Base-by-base conservation (phyloP, 2,329 filamentous ascomycete species). In the Diaporthe citri region DNA sequence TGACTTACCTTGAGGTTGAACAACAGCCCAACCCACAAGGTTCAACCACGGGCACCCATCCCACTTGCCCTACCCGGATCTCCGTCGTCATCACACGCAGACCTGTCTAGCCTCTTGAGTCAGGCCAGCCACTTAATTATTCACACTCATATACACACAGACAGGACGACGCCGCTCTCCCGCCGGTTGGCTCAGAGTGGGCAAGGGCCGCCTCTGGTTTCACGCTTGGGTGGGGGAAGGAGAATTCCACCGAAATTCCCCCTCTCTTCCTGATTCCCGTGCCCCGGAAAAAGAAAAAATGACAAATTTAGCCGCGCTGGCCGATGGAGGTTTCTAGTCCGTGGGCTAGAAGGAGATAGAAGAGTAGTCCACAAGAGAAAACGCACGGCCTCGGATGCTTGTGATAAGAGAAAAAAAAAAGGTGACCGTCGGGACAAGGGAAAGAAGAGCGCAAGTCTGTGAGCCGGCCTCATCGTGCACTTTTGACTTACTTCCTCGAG, bases 241-340 rank as follows among this genome's bases (percentile, higher is more conserved):
- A 15, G 3, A 34, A 31, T 41, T 69, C 41, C 36, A 41, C 7
- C n/a, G 10, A 39, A 28, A 22, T 1, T 1, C n/a, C 34, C 22
- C 34, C 34, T 9, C 31, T 8, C 22, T 25, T 20, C 9, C 12
- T 15, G 22, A 39, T 52, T n/a, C 34, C n/a, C 64, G 48, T 69
- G 64, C 48, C 48, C 64, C 34, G 12, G 9, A 15, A n/a, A 41
- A 10, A 51, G 13, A 25, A 41, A 41, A n/a, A 51, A 69, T 55
- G 31, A 41, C 48, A 69, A 41, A 69, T 69, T 55, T 69, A 69
- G 64, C 64, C 64, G 64, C 64, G 31, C 34, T 31, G 64, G 46
- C 64, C 64, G 64, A 69, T 55, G n/a, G 64, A 46, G 34, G n/a
- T 69, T 69, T 55, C 64, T 55, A 69, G 64, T 55, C 64, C 64